Base-by-base conservation (phyloP, 2,329 filamentous ascomycete genomes). In the Paecilomyces niveus region DNA sequence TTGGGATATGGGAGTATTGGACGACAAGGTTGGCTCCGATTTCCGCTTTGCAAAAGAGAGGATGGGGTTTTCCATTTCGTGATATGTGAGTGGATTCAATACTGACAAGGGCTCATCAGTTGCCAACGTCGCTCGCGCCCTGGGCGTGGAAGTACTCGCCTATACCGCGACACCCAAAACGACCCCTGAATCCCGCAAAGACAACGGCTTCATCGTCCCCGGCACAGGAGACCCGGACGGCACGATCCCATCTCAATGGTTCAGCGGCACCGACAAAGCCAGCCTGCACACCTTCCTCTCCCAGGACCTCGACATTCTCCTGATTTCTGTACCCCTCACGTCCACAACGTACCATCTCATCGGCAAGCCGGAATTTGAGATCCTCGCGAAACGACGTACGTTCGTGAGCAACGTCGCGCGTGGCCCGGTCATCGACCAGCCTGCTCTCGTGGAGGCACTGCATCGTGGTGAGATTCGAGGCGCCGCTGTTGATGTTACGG, bases 401-500 rank as follows among this genome's bases (percentile, higher is more conserved):
- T 90, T 87, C 61, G 66, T 93, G 6, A 82, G 84, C 55, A 92
- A 93, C 66, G 89, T 92, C 62, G 84, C 86, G 0, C 82, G 89
- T 1, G 89, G 87, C 0, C 76, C 76, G 33, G 82, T 89, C 50
- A 71, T 89, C 13, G 79, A 87, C 56, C 83, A 86, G 62, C 73
- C 81, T 1, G 87, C 84, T 1, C 69, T 93, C 55, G 80, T 90
- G 18, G 76, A 77, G 1, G 86, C 88, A 0, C 74, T 92, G 10
- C 74, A 83, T 49, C 63, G 62, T 0, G 80, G 80, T 0, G 77
- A 80, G 1, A 68, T 89, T 31, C 72, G 78, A 2, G 89, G 89
- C 31, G 90, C 89, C 0, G 89, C 89, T 1, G 73, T 93, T 49
- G 89, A 92, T 68, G 89, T 93, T 0, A 89, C 89, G 1, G 89